These are phyloP conservation scores for Hibiscus syriacus DNA, from an alignment of 345 rosid species.

Conservation along the genomic window DNA sequence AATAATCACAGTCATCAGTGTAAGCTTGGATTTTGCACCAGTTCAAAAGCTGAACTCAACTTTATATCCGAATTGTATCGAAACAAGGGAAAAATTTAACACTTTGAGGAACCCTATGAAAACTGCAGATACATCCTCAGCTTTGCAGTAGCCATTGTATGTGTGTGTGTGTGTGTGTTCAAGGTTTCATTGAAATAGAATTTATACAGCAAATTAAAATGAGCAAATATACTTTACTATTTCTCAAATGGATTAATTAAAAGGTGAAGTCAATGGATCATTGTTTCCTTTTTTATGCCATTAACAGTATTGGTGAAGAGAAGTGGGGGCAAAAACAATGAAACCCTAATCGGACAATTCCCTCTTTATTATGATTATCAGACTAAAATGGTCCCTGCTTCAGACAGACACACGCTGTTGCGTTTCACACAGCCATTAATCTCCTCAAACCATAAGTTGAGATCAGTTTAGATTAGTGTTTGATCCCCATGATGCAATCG, in stretches of 20 bases:
- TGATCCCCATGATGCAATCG: not conserved
- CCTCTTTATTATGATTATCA: not conserved
- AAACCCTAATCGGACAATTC: not conserved
- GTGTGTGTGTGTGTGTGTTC: too few relatives aligned
- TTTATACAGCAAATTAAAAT: too few relatives aligned
- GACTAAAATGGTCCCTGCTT: constrained; percentile 21
- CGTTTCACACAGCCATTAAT: constrained; percentile 11
- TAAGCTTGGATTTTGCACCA: too few relatives aligned
- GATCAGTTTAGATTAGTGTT: not conserved
- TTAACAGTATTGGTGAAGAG: not conserved
- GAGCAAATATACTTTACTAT: not conserved
- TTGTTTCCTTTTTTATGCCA: not conserved
- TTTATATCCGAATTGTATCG: too few relatives aligned
- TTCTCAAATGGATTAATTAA: not conserved
- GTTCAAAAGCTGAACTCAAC: too few relatives aligned
- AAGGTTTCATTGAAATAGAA: too few relatives aligned
- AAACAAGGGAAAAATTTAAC: not conserved
- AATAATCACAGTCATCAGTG: too few relatives aligned
- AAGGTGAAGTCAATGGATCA: not conserved
- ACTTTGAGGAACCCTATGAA: constrained; percentile 1
- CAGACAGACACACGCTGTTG: constrained; percentile 7
- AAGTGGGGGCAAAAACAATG: not conserved
- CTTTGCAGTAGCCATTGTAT: not conserved
- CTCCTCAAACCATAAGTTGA: not conserved
- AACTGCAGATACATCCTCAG: not conserved